These are phyloP conservation scores for Exophiala mesophila DNA, from an alignment of 2,329 filamentous ascomycete genomes.

Conservation along the genomic window DNA sequence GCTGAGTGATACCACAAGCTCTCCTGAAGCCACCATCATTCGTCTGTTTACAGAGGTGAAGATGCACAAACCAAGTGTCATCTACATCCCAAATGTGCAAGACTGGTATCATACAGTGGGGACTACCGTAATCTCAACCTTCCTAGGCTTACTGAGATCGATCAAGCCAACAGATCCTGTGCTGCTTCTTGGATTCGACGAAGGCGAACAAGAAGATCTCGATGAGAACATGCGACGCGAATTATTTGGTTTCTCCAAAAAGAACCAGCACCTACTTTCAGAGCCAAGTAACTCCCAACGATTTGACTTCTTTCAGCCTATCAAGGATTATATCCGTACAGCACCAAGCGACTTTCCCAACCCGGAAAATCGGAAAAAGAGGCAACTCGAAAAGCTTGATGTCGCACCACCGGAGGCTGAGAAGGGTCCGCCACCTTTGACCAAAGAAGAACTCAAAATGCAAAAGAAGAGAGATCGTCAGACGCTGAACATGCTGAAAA, in stretches of 20 bases:
- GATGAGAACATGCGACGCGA: conserved; percentile 64
- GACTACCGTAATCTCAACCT: conserved; percentile 65
- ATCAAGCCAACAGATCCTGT: conserved; percentile 89
- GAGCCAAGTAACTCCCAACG: conserved; percentile 61
- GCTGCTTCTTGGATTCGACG: conserved; percentile 78
- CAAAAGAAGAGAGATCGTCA: conserved; percentile 79
- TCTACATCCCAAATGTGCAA: conserved; percentile 87
- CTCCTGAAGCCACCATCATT: conserved; percentile 82
- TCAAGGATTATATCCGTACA: conserved; percentile 72
- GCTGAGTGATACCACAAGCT: conserved; percentile 72
- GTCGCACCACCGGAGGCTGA: conserved; percentile 69
- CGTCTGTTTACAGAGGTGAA: conserved; percentile 88
- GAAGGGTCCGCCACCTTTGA: conserved; percentile 55
- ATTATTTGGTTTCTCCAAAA: conserved; percentile 79
- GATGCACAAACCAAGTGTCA: conserved; percentile 90
- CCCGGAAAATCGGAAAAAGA: conserved; percentile 77
- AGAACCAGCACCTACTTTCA: conserved; percentile 67
- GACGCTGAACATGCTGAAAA: conserved; percentile 79
- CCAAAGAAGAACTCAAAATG: conserved; percentile 73
- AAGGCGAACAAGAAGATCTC: conserved; percentile 64
- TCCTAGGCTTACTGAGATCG: conserved; percentile 72
- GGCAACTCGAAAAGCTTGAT: conserved; percentile 71
- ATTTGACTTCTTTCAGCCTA: conserved; percentile 70
- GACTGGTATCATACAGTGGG: conserved; percentile 75
- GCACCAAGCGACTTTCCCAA: conserved; percentile 83